Conservation (phyloP, 345 rosid genomes). For the Moringa oleifera region DNA sequence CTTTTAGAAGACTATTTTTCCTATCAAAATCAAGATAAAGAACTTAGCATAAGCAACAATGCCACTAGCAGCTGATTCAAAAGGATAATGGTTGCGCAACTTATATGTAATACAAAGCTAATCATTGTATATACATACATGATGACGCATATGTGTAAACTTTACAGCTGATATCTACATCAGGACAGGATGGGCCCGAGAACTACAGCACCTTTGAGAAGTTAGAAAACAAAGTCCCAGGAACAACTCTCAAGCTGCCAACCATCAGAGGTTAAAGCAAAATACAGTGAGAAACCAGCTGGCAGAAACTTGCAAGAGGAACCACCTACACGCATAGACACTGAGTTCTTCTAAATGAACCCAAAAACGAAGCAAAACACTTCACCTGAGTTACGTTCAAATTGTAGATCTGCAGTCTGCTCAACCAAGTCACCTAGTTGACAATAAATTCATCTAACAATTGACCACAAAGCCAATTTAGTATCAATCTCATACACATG, state of each 20-base stretch:
- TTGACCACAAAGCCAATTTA: slow-evolving; percentile 49
- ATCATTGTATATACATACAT: slow-evolving; percentile 13
- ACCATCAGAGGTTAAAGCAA: slow-evolving; percentile 20
- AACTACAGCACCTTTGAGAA: slow-evolving; percentile 28
- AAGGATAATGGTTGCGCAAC: background rate
- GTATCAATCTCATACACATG: slow-evolving; percentile 23
- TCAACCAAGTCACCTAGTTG: slow-evolving; percentile 63
- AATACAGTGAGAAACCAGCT: slow-evolving; percentile 19
- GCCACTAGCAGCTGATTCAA: background rate
- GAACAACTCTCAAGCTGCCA: slow-evolving; percentile 35
- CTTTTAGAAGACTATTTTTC: background rate
- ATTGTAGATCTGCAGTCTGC: slow-evolving; percentile 44
- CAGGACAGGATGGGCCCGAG: slow-evolving; percentile 11
- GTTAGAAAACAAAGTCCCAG: slow-evolving; percentile 25
- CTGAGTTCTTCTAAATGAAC: slow-evolving; percentile 6
- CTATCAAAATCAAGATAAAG: background rate
- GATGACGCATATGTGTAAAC: slow-evolving; percentile 10
- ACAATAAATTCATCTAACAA: slow-evolving; percentile 59
- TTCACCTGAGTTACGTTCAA: slow-evolving; percentile 49
- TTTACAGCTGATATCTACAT: slow-evolving; percentile 4
- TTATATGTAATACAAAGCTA: background rate
- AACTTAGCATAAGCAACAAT: background rate
- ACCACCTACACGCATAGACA: slow-evolving; percentile 16
- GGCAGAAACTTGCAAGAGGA: slow-evolving; percentile 1
- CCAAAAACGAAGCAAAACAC: slow-evolving; percentile 17